These are phyloP conservation scores for Nakazawaea wyomingensis DNA, from an alignment of 805 yeast genomes.

Conservation along the genomic window DNA sequence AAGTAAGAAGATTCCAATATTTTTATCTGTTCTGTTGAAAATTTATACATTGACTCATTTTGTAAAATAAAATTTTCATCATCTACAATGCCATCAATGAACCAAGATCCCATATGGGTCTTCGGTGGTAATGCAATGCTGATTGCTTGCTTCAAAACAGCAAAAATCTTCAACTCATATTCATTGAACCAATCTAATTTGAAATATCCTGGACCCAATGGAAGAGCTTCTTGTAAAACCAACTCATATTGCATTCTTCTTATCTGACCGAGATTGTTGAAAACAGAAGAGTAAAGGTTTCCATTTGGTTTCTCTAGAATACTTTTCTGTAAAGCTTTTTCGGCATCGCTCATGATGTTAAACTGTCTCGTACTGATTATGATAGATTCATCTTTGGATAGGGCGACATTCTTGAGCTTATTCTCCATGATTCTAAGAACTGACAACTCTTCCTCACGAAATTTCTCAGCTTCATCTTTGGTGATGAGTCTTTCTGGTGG, in stretches of 20 bases:
- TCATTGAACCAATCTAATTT: neutral
- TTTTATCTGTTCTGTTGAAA: slow-evolving; percentile 2
- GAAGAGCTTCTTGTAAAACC: neutral
- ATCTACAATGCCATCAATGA: neutral
- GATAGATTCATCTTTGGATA: neutral
- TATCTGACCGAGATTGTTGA: slow-evolving; percentile 8
- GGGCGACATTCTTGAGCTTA: neutral
- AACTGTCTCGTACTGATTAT: no score
- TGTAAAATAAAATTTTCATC: neutral
- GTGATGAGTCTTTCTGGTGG: neutral
- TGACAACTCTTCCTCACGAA: neutral
- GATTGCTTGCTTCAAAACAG: neutral
- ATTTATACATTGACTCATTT: neutral
- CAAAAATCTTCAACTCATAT: neutral
- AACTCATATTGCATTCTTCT: slow-evolving; percentile 3
- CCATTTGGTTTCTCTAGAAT: neutral
- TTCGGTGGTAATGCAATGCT: neutral
- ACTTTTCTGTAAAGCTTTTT: neutral
- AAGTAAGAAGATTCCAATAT: slow-evolving; percentile 1
- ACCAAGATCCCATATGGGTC: neutral
- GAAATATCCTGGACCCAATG: neutral
- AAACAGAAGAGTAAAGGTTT: slow-evolving; percentile 1
- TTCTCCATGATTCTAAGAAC: neutral
- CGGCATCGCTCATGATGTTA: neutral
- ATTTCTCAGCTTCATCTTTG: neutral